Evolutionary conservation across 192 early-diverging fungal genomes (phyloP), one percentile per base, ranked within the genome.

Genomic region (Coemansia sp.): DNA sequence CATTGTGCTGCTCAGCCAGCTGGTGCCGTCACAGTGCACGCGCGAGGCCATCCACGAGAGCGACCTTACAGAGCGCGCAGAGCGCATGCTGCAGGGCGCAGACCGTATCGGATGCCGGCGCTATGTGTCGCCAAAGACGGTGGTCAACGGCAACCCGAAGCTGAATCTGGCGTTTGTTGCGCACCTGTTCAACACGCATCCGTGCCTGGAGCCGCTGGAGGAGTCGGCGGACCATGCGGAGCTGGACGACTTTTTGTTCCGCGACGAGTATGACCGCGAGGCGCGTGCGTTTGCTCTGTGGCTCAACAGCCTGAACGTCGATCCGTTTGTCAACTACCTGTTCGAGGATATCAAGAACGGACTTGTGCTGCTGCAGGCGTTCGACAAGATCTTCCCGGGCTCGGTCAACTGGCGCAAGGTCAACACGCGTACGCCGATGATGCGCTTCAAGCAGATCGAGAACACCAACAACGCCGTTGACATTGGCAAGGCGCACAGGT

Each of bases 81-180:
- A 99, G 81, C 64, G 82, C 68, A 79, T 97, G 38, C 86, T 99
- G 47, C 84, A 90, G 64, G 94, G 93, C 63, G 93, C 97, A 6
- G 96, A 95, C 65, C 89, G 90, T 55, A 88, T 99, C 50, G 89
- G 87, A 15, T 98, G 95, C 81, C 84, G 96, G 50, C 94, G 96
- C 62, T 99, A 98, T 67, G 83, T 98, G 47, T 92, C 92, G 20
- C 88, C 96, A 55, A 95, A 94, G 70, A 91, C 97, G 13, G 73
- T 99, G 29, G 92, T 96, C 55, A 91, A 87, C 64, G 97, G 97
- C 34, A 99, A 99, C 83, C 85, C 91, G 23, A 98, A 94, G 82
- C 88, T 99, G 54, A 99, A 99, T 82, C 87, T 99, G 80, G 97
- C 97, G n/a, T 98, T 98, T 75, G 94, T 97, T 47, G 97, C 97